Conservation (phyloP, 2,329 filamentous ascomycete genomes). For the Escovopsis sp. region DNA sequence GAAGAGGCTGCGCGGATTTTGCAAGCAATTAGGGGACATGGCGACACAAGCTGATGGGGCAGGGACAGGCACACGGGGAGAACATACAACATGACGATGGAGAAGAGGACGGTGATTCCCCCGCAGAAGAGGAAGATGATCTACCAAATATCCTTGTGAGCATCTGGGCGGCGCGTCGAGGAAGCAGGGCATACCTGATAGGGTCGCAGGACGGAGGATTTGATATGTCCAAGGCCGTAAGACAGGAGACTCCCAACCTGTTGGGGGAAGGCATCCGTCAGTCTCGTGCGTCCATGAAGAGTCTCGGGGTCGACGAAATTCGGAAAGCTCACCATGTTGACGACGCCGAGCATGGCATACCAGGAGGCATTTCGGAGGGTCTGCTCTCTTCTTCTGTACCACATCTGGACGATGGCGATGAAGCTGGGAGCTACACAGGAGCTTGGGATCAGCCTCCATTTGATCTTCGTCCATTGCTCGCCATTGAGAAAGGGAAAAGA, state of each 20-base stretch:
- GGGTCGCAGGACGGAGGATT: conserved; percentile 13
- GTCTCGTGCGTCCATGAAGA: neutral
- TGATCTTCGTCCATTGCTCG: neutral
- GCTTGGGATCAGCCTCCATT: neutral
- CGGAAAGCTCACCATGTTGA: conserved; percentile 14
- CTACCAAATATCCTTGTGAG: neutral
- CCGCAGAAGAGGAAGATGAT: conserved; percentile 22
- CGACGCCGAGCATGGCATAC: conserved; percentile 18
- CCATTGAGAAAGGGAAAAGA: neutral
- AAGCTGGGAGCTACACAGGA: conserved; percentile 13
- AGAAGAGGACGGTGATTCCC: conserved; percentile 29
- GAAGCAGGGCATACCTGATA: conserved; percentile 23
- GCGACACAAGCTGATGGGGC: conserved; percentile 13
- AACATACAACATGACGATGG: conserved; percentile 29
- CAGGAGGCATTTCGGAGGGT: conserved; percentile 16
- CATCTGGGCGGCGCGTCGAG: too few relatives aligned
- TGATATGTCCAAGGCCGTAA: conserved; percentile 18
- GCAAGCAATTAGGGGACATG: neutral
- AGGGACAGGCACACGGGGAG: neutral
- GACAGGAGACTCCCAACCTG: conserved; percentile 16
- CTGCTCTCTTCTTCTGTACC: conserved; percentile 20
- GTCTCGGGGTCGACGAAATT: neutral
- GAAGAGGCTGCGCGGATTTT: conserved; percentile 17
- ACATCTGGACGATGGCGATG: conserved; percentile 21
- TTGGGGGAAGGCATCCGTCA: neutral